These are phyloP conservation scores for Stemphylium vesicarium DNA, from an alignment of 2,329 filamentous ascomycete species.

Conservation along the genomic window DNA sequence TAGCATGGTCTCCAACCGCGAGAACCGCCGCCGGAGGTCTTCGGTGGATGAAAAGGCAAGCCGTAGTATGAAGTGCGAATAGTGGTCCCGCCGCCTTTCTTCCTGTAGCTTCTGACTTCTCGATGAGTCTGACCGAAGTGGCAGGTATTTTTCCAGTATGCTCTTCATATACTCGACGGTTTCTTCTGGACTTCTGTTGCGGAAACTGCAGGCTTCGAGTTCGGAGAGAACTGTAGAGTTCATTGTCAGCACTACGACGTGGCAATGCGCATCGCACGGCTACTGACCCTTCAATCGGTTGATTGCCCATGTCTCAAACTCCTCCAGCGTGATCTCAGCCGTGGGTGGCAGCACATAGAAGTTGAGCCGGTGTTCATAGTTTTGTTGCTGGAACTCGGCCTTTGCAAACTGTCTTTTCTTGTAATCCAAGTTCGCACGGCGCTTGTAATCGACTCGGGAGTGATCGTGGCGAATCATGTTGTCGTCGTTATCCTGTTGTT, in stretches of 20 bases:
- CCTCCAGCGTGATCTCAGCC: conserved; percentile 91
- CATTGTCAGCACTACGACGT: conserved; percentile 4
- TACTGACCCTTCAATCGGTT: conserved; percentile 74
- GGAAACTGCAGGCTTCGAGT: conserved; percentile 92
- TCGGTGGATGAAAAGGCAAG: conserved; percentile 92
- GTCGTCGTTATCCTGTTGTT: conserved; percentile 7
- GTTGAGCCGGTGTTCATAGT: conserved; percentile 87
- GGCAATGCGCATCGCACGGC: not conserved
- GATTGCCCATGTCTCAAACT: conserved; percentile 99
- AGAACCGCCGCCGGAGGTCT: conserved; percentile 85
- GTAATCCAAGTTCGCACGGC: conserved; percentile 76
- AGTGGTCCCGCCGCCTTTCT: conserved; percentile 93
- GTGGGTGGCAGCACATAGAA: conserved; percentile 90
- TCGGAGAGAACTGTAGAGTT: conserved; percentile 73
- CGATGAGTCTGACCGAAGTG: conserved; percentile 77
- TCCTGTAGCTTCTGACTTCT: conserved; percentile 62
- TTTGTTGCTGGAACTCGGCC: conserved; percentile 74
- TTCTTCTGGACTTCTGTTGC: conserved; percentile 84
- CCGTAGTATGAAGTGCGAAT: conserved; percentile 94
- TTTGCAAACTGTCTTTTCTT: conserved; percentile 87
- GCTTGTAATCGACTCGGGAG: conserved; percentile 66
- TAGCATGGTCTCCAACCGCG: conserved; percentile 84
- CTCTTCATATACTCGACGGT: conserved; percentile 83
- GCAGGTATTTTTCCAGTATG: conserved; percentile 85
- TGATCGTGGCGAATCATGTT: conserved; percentile 49